Conservation (phyloP, 2,329 filamentous ascomycete species). For the Hypoxylon sp. region DNA sequence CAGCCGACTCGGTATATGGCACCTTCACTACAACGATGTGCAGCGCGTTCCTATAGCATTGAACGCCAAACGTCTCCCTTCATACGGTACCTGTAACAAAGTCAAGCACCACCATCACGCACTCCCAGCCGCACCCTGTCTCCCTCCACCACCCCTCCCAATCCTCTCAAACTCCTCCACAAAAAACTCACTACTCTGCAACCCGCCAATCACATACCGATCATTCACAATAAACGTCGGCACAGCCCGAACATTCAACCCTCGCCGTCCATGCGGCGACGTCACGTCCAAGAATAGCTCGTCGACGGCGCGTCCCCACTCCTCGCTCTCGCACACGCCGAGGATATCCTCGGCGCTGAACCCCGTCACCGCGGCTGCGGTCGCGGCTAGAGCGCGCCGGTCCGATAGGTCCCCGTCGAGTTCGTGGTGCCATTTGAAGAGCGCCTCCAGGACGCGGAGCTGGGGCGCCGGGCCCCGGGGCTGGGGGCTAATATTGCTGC, state of each 20-base stretch:
- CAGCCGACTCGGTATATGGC: too few species aligned
- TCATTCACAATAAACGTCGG: slow-evolving; percentile 81
- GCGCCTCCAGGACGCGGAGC: slow-evolving; percentile 58
- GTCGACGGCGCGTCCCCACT: slow-evolving; percentile 57
- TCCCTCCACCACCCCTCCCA: slow-evolving; percentile 37
- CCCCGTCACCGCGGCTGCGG: not conserved
- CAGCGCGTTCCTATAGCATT: too few species aligned
- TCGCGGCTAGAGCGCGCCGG: slow-evolving; percentile 56
- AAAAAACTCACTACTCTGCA: slow-evolving; percentile 77
- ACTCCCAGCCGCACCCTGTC: not conserved
- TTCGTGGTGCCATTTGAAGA: slow-evolving; percentile 63
- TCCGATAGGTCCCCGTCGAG: slow-evolving; percentile 61
- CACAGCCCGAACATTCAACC: slow-evolving; percentile 71
- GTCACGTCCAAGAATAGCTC: slow-evolving; percentile 47
- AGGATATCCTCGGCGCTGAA: not conserved
- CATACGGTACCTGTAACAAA: too few species aligned
- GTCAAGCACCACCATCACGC: not conserved
- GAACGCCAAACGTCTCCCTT: too few species aligned
- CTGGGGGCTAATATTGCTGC: slow-evolving; percentile 22
- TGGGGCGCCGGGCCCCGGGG: slow-evolving; percentile 54
- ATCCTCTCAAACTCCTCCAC: slow-evolving; percentile 76
- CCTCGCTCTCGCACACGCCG: slow-evolving; percentile 49
- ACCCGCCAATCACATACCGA: slow-evolving; percentile 78
- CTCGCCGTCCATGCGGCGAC: slow-evolving; percentile 51
- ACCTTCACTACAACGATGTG: too few species aligned